Evolutionary conservation across 2,329 filamentous ascomycete genomes (phyloP).

Genomic region (Aspergillaceae sp.): DNA sequence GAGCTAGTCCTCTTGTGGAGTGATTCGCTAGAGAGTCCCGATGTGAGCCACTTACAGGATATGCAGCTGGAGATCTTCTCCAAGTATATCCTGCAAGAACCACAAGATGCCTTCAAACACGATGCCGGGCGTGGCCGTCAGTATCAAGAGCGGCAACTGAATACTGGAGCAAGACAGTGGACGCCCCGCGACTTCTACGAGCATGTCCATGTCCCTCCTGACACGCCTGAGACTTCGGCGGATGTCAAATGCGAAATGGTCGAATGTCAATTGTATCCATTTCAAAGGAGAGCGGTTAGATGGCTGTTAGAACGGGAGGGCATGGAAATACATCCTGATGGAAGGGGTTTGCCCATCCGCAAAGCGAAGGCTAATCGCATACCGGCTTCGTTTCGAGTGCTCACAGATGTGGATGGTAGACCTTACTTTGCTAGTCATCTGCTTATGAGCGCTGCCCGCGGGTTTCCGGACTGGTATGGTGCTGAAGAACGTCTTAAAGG

Average conservation of each 20-base stretch:
- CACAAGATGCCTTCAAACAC: constrained; percentile 2
- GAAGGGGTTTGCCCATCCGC: constrained; percentile 16
- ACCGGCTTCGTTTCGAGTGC: constrained; percentile 32
- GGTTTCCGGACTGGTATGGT: constrained; percentile 27
- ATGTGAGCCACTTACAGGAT: constrained; percentile 11
- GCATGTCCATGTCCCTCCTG: constrained; percentile 38
- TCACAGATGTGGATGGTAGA: constrained; percentile 30
- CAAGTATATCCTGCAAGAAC: constrained; percentile 21
- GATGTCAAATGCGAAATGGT: constrained; percentile 27
- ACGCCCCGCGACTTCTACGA: constrained; percentile 39
- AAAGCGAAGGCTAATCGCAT: constrained; percentile 10
- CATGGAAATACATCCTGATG: constrained; percentile 24
- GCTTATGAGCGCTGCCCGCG: constrained; percentile 31
- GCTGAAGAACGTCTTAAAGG: constrained; percentile 26
- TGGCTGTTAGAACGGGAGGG: constrained; percentile 41
- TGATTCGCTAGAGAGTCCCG: constrained; percentile 22
- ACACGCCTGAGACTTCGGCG: constrained; percentile 23
- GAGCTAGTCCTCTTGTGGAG: constrained; percentile 28
- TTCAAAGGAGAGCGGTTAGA: constrained; percentile 39
- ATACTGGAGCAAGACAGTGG: constrained; percentile 14
- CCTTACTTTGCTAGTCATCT: constrained; percentile 35
- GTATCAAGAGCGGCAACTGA: neutral
- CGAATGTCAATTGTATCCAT: constrained; percentile 38
- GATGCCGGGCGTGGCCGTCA: neutral
- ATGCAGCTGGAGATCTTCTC: constrained; percentile 16